These are phyloP conservation scores for Epichloe typhina DNA, from an alignment of 2,329 filamentous ascomycete species.

Conservation along the genomic window DNA sequence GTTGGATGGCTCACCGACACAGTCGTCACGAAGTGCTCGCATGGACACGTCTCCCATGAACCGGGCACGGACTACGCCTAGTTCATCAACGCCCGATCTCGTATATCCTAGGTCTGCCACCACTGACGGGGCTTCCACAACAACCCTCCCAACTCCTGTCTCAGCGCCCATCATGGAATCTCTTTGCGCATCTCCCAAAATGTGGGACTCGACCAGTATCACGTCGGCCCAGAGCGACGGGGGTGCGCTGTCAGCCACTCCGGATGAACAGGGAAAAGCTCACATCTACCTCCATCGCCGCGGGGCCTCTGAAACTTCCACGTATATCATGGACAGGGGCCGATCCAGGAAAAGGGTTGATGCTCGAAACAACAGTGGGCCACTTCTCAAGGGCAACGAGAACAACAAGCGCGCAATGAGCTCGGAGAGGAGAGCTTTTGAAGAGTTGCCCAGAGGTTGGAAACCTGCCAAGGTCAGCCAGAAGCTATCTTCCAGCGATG, in stretches of 20 bases:
- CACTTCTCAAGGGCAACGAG: slow-evolving; percentile 23
- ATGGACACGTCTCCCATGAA: slow-evolving; percentile 34
- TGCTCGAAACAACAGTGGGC: slow-evolving; percentile 23
- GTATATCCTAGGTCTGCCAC: slow-evolving; percentile 31
- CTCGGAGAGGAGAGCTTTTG: slow-evolving; percentile 44
- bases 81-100: slow-evolving; percentile 23
- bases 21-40: slow-evolving; percentile 28
- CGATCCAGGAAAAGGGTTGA: slow-evolving; percentile 43
- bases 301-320: slow-evolving; percentile 42
- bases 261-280: slow-evolving; percentile 4
- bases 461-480: slow-evolving; percentile 36
- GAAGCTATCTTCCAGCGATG: slow-evolving; percentile 34
- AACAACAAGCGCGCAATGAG: slow-evolving; percentile 32
- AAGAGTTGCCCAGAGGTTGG: slow-evolving; percentile 46
- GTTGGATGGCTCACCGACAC: slow-evolving; percentile 27
- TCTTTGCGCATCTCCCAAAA: slow-evolving; percentile 27
- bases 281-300: slow-evolving; percentile 30
- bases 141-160: slow-evolving; percentile 33
- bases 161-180: slow-evolving; percentile 33
- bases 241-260: slow-evolving; percentile 4
- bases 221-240: slow-evolving; percentile 1
- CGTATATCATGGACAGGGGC: slow-evolving; percentile 44
- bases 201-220: slow-evolving; percentile 24
- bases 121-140: slow-evolving; percentile 21
- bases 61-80: slow-evolving; percentile 27